Base-by-base conservation (phyloP, 352 stramenopile species). In the Aphanomyces astaci region DNA sequence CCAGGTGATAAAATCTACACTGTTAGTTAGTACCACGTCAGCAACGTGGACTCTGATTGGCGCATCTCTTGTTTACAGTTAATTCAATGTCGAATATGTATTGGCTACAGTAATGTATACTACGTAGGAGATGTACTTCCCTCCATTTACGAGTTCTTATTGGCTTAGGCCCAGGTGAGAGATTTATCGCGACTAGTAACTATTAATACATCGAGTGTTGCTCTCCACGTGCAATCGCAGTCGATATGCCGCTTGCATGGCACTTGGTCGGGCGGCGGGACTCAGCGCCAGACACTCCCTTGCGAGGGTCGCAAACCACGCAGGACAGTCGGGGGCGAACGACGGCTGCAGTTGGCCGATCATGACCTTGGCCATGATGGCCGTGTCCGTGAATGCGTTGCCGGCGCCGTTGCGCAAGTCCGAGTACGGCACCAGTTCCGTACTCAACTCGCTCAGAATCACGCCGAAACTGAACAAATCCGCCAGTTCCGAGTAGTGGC, bases 321-420 rank as follows among this genome's bases (percentile, higher is more conserved):
- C 24, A 25, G 56, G 27, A 22, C 36, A 32, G 22, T 64, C 56
- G 32, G 5, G 4, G 3, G 54, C 4, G 24, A 64, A 64, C n/a
- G 36, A 49, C 25, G 56, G 56, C 32, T 33, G 43, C 9, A 64
- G 27, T 11, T 64, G 27, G 43, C 56, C 56, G 13, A 32, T 49
- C 56, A 64, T 64, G 27, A 64, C 56, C 25, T 48, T 22, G 2
- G 56, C 43, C 56, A 64, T 64, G 43, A 64, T 64, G 24, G 56
- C 31, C 27, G 56, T 64, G 32, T 64, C 56, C 17, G 56, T 64
- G 32, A 49, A 49, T 24, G 56, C 27, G n/a, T 33, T 30, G 2
- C 56, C 56, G 43, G 27, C 27, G n/a, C n/a, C 56, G 43, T 64
- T 64, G 24, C 25, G 11, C n/a, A 49, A 32, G 56, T 64, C 30